Base-by-base conservation (phyloP, 2,329 filamentous ascomycete species). In the Sclerotinia nivalis region DNA sequence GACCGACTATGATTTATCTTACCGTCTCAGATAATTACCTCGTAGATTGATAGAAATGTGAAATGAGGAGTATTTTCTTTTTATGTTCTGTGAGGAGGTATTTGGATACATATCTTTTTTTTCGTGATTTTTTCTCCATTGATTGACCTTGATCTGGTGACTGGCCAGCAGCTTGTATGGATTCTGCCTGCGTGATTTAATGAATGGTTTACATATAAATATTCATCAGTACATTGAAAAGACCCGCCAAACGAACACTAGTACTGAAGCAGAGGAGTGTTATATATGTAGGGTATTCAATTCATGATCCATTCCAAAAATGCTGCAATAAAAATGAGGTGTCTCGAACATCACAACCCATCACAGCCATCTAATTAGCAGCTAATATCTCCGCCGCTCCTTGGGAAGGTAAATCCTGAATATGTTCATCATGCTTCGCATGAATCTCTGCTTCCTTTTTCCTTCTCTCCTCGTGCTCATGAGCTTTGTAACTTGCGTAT, bases 371-470 rank as follows among this genome's bases (percentile, higher is more conserved):
- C 62, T 74, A 89, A 74, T 85, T 88, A 25, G 87, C 87, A 28
- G 87, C 82, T 70, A 89, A 73, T 58, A 89, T 88, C 73, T 85
- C 85, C 1, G 85, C 86, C 9, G 85, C 86, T 59, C 87, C 85
- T 3, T 85, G 82, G 22, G 83, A 80, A 2, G 81, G 78, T 62
- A 81, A 81, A 68, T 81, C 80, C 68, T 87, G 66, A 13, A 66
- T 34, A 10, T 22, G 83, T 68, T 80, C 74, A 68, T 82, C 54
- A 73, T 85, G 82, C 52, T 82, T 83, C 72, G 82, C 5, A 80
- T 81, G 70, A 0, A 54, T 59, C n/a, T 72, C 68, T 34, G 71
- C 72, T 58, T 75, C 74, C 69, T 75, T 77, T 69, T 76, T 75
- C 71, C 74, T 77, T 64, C 72, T 74, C 31, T 72, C 68, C 25